Conservation (phyloP, 2,329 filamentous ascomycete species). For the Penicillium expansum region DNA sequence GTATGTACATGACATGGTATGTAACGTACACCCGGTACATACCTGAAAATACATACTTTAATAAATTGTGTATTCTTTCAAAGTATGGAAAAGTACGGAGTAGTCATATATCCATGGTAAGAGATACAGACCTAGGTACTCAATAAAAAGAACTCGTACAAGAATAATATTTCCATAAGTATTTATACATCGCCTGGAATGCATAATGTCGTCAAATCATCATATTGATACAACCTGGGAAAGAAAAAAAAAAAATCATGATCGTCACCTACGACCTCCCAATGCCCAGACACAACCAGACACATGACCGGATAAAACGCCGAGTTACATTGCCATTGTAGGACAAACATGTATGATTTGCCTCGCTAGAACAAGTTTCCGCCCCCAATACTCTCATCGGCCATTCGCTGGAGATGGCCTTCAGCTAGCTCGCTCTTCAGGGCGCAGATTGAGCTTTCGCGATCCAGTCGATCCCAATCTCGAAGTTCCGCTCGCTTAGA, state of each 20-base stretch:
- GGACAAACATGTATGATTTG: conserved; percentile 13
- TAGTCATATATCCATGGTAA: too few relatives aligned
- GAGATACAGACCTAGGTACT: too few relatives aligned
- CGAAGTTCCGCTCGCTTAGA: conserved; percentile 42
- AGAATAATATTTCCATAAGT: neutral
- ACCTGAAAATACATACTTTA: too few relatives aligned
- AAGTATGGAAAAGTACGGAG: too few relatives aligned
- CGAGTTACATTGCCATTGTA: neutral
- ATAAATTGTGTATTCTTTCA: too few relatives aligned
- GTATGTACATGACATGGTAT: conserved; percentile 15
- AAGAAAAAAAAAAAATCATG: neutral
- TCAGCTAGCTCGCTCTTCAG: conserved; percentile 51
- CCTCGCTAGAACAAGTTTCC: conserved; percentile 36
- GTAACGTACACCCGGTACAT: neutral
- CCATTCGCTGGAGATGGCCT: conserved; percentile 46
- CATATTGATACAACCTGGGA: neutral
- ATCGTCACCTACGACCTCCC: neutral
- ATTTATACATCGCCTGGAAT: neutral
- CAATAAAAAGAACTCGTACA: too few relatives aligned
- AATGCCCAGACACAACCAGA: neutral
- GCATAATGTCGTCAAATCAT: neutral
- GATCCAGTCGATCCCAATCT: conserved; percentile 49
- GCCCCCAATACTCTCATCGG: conserved; percentile 44
- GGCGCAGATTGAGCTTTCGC: conserved; percentile 47
- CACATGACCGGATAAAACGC: neutral